Evolutionary conservation across 805 yeast species (phyloP), one percentile per base, ranked within the genome.

Genomic region (Clavispora carvajalis): DNA sequence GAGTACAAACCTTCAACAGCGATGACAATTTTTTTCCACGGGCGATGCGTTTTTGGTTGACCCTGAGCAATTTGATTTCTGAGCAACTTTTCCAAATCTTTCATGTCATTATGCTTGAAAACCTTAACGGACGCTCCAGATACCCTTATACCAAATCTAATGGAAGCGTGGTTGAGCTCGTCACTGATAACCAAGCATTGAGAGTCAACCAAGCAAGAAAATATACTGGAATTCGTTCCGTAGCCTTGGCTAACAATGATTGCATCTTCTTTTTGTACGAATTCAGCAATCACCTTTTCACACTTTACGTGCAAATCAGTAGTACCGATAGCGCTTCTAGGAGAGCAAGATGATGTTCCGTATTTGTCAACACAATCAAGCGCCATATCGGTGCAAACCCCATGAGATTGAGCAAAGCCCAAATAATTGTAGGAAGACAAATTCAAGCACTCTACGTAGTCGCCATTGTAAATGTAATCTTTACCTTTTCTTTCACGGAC

Each of bases 401-500:
- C 99, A 48, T 80, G 82, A 39, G 95, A 83, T 66, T 93, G 98
- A 17, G 96, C 99, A 66, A 93, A 93, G 1, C 99, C 99, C 45
- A 93, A 74, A 62, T 93, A 93, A 63, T 93, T 93, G 65, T 93
- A 93, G 3, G 95, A 82, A 3, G 95, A 80, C 41, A 93, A 73
- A 59, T 93, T 93, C 48, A 93, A 71, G 59, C 95, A 87, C 49
- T 83, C 82, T 7, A 78, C 76, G 3, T 85, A 74, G 11, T 80
- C 72, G 9, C 97, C 96, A 28, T 87, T 78, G 57, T 84, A 86
- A 24, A 79, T 73, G 58, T 83, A 87, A 9, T 39, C 46, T 57
- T 80, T 79, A 54, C 77, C 76, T 50, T 83, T 82, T n/a, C 89
- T 74, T 23, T 70, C 65, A 53, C 99, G 79, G 53, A 88, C 90